These are phyloP conservation scores for Protomyces inouyei DNA, from an alignment of 1,139 yeast species.

Conservation along the genomic window DNA sequence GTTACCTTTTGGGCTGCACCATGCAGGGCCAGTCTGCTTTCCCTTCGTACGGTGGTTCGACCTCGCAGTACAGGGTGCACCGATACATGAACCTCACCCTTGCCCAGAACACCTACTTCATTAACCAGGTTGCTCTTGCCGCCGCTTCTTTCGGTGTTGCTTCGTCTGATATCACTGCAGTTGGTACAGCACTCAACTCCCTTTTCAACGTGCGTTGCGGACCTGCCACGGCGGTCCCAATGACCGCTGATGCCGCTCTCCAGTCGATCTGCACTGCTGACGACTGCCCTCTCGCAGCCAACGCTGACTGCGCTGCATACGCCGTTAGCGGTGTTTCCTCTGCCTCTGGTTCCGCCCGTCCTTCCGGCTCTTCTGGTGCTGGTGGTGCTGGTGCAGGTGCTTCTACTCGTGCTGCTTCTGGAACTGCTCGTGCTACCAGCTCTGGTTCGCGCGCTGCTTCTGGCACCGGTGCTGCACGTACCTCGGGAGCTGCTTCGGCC, in stretches of 20 bases:
- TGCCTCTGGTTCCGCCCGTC: slow-evolving; percentile 19
- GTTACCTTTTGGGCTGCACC: slow-evolving; percentile 18
- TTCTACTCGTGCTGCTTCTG: neutral
- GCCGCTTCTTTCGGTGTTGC: slow-evolving; percentile 23
- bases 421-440: neutral
- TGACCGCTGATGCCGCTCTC: slow-evolving; percentile 11
- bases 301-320: slow-evolving; percentile 17
- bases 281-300: slow-evolving; percentile 24
- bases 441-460: neutral
- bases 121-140: slow-evolving; percentile 20
- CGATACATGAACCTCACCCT: slow-evolving; percentile 20
- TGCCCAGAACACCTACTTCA: slow-evolving; percentile 22
- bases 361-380: slow-evolving; percentile 7
- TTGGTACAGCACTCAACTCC: slow-evolving; percentile 14
- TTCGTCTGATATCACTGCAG: slow-evolving; percentile 10
- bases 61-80: slow-evolving; percentile 25
- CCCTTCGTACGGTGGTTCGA: slow-evolving; percentile 10
- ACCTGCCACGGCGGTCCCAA: slow-evolving; percentile 11
- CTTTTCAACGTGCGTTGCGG: slow-evolving; percentile 18
- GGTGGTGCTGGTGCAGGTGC: neutral
- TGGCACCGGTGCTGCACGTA: neutral
- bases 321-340: neutral
- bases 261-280: slow-evolving; percentile 23
- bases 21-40: slow-evolving; percentile 19
- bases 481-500: neutral